A percentile compares a stretch with the other conserved stretches of the same genome.
Evolutionary conservation across 176 grass and related monocot species (phyloP).

Genomic region (Oryza punctata): DNA sequence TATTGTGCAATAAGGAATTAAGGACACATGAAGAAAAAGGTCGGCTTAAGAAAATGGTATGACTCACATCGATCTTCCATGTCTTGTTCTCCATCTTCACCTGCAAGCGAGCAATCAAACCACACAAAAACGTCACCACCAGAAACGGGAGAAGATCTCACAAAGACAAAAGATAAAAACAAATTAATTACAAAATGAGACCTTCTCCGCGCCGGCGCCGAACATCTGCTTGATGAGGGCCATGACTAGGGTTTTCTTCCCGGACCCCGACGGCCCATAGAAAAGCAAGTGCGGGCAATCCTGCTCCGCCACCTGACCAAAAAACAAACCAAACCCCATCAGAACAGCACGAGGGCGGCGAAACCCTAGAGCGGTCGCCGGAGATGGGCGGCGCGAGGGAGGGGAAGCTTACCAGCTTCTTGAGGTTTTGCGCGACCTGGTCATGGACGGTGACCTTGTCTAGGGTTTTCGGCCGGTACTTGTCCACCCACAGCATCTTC

Average conservation of each 20-base stretch:
- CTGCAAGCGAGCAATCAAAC: constrained; percentile 41
- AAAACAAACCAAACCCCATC: background rate
- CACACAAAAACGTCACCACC: constrained; percentile 7
- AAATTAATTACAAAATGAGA: background rate
- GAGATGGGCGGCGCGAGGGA: background rate
- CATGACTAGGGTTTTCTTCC: constrained; percentile 99
- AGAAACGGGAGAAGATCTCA: background rate
- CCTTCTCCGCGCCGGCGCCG: constrained; percentile 78
- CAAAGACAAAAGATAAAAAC: background rate
- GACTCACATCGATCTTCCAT: constrained; percentile 96
- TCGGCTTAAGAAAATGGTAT: background rate
- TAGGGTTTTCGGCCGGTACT: constrained; percentile 91
- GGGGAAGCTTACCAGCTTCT: constrained; percentile 64
- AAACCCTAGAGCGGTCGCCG: constrained; percentile 40
- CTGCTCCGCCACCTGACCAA: constrained; percentile 79
- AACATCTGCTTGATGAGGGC: constrained; percentile 95
- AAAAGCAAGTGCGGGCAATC: constrained; percentile 97
- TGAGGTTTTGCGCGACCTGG: constrained; percentile 76
- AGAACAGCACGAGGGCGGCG: background rate
- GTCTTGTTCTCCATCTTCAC: constrained; percentile 98
- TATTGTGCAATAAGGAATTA: background rate
- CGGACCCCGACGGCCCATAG: constrained; percentile 87
- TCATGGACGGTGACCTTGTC: constrained; percentile 90
- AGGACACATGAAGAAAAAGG: background rate
- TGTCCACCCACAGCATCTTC: constrained; percentile 99